A percentile compares a stretch with the other conserved stretches of the same genome.
Evolutionary conservation across 2,329 filamentous ascomycete genomes (phyloP).

Genomic region (Fusarium pseudocircinatum): DNA sequence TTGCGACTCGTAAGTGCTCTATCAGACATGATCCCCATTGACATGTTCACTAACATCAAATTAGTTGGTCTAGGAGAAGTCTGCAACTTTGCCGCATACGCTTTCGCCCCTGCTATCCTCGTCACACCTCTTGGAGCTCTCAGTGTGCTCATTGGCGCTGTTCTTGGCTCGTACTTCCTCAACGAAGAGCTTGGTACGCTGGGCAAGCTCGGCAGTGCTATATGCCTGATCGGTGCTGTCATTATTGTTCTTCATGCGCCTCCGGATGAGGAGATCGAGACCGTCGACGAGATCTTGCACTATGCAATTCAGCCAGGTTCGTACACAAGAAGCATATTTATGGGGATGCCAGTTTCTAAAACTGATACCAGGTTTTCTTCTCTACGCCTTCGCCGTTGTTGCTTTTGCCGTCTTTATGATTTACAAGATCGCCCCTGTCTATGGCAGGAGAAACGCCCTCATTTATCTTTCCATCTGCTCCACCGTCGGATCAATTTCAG

Average conservation of each 20-base stretch:
- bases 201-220: conserved; percentile 94
- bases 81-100: conserved; percentile 98
- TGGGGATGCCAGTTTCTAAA: conserved; percentile 12
- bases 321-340: not conserved
- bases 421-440: conserved; percentile 86
- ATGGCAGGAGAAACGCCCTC: conserved; percentile 95
- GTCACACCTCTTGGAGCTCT: conserved; percentile 95
- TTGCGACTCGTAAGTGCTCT: conserved; percentile 79
- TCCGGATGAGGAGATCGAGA: conserved; percentile 89
- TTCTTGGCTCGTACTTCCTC: conserved; percentile 93
- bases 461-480: conserved; percentile 98
- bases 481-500: conserved; percentile 93
- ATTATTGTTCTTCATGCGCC: conserved; percentile 98
- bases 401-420: conserved; percentile 94
- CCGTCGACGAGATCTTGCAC: conserved; percentile 89
- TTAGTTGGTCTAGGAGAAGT: conserved; percentile 91
- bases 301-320: conserved; percentile 92
- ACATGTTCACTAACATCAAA: conserved; percentile 31
- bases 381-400: conserved; percentile 83
- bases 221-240: conserved; percentile 93
- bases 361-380: conserved; percentile 76
- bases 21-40: not conserved
- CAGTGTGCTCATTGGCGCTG: conserved; percentile 93
- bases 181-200: conserved; percentile 89
- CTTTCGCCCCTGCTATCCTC: conserved; percentile 97